These are phyloP conservation scores for Tolypocladium guangdongense DNA, from an alignment of 2,329 filamentous ascomycete species.

Conservation along the genomic window DNA sequence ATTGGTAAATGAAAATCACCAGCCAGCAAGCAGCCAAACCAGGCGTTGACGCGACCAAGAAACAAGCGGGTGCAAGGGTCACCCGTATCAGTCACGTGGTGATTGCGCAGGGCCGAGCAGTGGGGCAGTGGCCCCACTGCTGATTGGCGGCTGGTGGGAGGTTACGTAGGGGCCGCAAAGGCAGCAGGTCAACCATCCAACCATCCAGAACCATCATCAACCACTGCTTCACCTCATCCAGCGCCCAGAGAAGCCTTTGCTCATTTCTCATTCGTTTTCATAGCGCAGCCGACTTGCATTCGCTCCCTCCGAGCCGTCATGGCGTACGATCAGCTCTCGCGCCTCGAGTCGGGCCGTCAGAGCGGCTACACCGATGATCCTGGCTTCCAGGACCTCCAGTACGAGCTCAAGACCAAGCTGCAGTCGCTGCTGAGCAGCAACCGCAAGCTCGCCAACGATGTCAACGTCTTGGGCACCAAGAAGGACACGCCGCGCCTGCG, in stretches of 20 bases:
- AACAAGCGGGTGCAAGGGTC: slow-evolving; percentile 1
- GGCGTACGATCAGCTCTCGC: slow-evolving; percentile 85
- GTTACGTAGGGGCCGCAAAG: slow-evolving; percentile 16
- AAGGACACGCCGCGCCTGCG: slow-evolving; percentile 85
- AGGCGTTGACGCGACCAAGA: slow-evolving; percentile 9
- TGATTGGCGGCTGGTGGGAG: slow-evolving; percentile 2
- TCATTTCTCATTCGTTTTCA: background rate
- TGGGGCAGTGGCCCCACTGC: slow-evolving; percentile 1
- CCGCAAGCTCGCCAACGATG: slow-evolving; percentile 70
- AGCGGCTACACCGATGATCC: slow-evolving; percentile 87
- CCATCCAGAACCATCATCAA: background rate
- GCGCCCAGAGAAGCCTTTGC: background rate
- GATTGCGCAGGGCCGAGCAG: slow-evolving; percentile 5
- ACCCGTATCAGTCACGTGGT: slow-evolving; percentile 15
- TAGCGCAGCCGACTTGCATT: background rate
- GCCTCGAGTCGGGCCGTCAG: slow-evolving; percentile 62
- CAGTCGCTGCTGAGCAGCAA: slow-evolving; percentile 86
- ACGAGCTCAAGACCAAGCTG: slow-evolving; percentile 75
- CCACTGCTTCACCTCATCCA: background rate
- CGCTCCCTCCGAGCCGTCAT: slow-evolving; percentile 33
- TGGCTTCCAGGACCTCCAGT: slow-evolving; percentile 75
- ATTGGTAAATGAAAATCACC: slow-evolving; percentile 23
- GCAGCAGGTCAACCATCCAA: slow-evolving; percentile 6
- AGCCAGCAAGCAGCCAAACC: slow-evolving; percentile 14
- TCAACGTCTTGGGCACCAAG: slow-evolving; percentile 76